A percentile compares a stretch with the other conserved stretches of the same genome.
phyloP scores from a whole-genome alignment of 2,329 filamentous ascomycete genomes.

The Xylariaceae sp. region DNA sequence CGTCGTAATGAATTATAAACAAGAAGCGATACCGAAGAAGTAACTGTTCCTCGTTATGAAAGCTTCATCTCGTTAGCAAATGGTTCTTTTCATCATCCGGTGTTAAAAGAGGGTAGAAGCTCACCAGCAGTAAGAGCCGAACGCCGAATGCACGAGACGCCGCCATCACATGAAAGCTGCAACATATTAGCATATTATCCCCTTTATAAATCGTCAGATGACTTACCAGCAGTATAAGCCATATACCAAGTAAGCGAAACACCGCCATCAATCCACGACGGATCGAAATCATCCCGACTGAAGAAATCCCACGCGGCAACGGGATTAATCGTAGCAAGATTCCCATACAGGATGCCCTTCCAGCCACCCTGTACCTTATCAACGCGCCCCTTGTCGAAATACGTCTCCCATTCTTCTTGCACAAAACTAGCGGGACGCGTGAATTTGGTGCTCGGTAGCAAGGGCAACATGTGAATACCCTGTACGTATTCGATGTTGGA shows the following conservation, averaged over 20 bases:
- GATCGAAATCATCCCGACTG: slow-evolving; percentile 57
- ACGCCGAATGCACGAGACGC: slow-evolving; percentile 81
- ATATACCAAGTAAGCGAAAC: slow-evolving; percentile 82
- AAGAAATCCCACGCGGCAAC: slow-evolving; percentile 70
- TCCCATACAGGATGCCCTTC: slow-evolving; percentile 79
- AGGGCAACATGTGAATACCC: slow-evolving; percentile 69
- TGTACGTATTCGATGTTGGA: slow-evolving; percentile 64
- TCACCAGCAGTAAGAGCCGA: slow-evolving; percentile 70
- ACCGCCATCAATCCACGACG: slow-evolving; percentile 71
- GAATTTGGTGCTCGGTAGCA: slow-evolving; percentile 58
- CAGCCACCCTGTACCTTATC: slow-evolving; percentile 68
- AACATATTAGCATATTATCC: too few species aligned
- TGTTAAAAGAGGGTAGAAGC: slow-evolving; percentile 18
- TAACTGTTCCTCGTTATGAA: slow-evolving; percentile 18
- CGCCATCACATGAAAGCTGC: slow-evolving; percentile 53
- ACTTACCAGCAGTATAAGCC: slow-evolving; percentile 67
- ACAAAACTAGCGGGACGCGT: slow-evolving; percentile 67
- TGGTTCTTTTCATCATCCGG: not conserved
- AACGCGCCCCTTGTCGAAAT: slow-evolving; percentile 64
- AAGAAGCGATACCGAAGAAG: slow-evolving; percentile 1
- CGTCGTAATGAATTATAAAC: not conserved
- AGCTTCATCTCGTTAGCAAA: slow-evolving; percentile 19
- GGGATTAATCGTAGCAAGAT: slow-evolving; percentile 73
- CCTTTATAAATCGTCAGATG: slow-evolving; percentile 15
- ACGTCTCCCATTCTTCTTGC: slow-evolving; percentile 72